Conservation (phyloP, 2,329 filamentous ascomycete species). For the Alternaria infectoria region DNA sequence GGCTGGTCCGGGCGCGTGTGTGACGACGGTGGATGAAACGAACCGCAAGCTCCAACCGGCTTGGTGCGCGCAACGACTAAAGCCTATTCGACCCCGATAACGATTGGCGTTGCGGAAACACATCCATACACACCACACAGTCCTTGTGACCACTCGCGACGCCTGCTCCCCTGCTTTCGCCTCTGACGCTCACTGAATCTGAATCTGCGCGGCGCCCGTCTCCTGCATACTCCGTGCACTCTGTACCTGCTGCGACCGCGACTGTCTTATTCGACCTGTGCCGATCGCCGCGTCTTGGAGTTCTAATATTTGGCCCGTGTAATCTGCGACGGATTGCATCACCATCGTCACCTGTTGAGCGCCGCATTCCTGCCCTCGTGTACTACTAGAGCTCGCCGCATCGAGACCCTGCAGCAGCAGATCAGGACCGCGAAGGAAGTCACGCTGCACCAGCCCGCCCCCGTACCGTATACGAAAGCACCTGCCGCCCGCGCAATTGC, state of each 20-base stretch:
- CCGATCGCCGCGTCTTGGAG: conserved; percentile 5
- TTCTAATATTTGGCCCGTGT: conserved; percentile 4
- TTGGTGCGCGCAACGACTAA: conserved; percentile 29
- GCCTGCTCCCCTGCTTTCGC: conserved; percentile 21
- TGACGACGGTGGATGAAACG: conserved; percentile 36
- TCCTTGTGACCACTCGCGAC: conserved; percentile 35
- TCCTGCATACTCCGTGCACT: conserved; percentile 13
- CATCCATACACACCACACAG: conserved; percentile 16
- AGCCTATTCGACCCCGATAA: conserved; percentile 27
- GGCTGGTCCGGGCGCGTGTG: conserved; percentile 36
- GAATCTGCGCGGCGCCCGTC: conserved; percentile 22
- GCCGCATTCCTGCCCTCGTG: conserved; percentile 15
- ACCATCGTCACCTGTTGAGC: conserved; percentile 17
- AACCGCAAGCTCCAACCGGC: conserved; percentile 29
- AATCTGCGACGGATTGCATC: conserved; percentile 20
- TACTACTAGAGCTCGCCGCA: conserved; percentile 22
- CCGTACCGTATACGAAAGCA: conserved; percentile 5
- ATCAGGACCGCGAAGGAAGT: conserved; percentile 12
- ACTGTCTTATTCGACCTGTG: conserved; percentile 7
- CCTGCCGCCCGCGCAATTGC: conserved; percentile 4
- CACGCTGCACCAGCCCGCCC: conserved; percentile 17
- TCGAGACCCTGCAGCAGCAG: conserved; percentile 26
- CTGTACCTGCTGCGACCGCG: conserved; percentile 13
- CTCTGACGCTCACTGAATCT: conserved; percentile 17
- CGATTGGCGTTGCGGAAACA: conserved; percentile 27